Percentiles rank a stretch among this genome's conserved stretches.
phyloP scores from a whole-genome alignment of 179 eudicot species.

The Beta corolliflora region DNA sequence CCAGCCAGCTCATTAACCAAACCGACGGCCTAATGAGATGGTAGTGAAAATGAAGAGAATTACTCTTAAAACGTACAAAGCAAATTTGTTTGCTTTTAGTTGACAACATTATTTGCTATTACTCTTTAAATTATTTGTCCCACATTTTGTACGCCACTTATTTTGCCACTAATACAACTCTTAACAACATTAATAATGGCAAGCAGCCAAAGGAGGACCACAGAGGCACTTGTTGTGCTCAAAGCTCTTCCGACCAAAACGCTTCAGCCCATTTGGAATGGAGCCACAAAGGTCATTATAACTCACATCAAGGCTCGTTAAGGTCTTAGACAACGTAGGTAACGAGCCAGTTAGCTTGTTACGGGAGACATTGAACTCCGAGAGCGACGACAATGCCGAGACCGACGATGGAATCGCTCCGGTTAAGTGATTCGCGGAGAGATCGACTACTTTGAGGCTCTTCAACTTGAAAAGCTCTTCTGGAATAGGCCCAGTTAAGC shows the following conservation, averaged over 20 bases:
- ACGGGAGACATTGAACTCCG: background rate
- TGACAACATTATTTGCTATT: no score
- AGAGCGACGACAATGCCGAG: background rate
- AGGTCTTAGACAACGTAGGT: constrained; percentile 8
- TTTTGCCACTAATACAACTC: no score
- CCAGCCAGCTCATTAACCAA: no score
- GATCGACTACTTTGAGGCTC: background rate
- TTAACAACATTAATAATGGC: no score
- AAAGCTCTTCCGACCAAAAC: background rate
- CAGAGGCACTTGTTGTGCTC: constrained; percentile 32
- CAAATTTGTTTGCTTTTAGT: no score
- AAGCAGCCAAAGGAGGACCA: constrained; percentile 29
- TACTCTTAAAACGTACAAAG: no score
- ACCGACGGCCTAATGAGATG: no score
- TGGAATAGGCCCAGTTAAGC: constrained; percentile 8
- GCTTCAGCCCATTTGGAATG: constrained; percentile 20
- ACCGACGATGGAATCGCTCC: constrained; percentile 1
- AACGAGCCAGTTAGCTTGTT: constrained; percentile 21
- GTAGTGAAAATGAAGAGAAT: no score
- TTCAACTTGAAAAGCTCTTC: background rate
- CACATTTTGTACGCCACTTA: no score
- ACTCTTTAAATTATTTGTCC: no score
- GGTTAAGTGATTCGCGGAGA: background rate
- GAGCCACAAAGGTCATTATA: constrained; percentile 31
- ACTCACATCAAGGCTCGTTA: constrained; percentile 8